Evolutionary conservation across 495 filamentous ascomycete species (phyloP), one percentile per base, ranked within the genome.

Genomic region (Talaromyces proteolyticus): DNA sequence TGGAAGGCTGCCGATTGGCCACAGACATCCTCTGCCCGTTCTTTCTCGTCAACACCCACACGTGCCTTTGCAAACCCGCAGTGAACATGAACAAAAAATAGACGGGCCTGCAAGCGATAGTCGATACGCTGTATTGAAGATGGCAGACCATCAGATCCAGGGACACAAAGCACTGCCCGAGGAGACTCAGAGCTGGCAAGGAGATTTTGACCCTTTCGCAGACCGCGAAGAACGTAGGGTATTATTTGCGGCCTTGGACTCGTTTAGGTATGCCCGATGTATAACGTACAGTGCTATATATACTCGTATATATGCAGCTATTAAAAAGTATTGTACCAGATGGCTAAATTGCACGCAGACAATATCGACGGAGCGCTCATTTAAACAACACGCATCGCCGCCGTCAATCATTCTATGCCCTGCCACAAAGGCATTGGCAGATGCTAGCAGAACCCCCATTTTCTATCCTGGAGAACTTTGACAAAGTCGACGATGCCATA

Each of bases 361-460:
- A 90, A 70, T 98, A 95, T 66, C 85, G 88, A 44, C 83, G 82
- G 51, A 75, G 75, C 4, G 86, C 92, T 2, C 93, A 96, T 57
- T 79, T 81, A 63, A 92, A 93, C 65, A 82, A 83, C 37, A 97
- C 94, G 17, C 92, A 97, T 64, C 78, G 87, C 11, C 82, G 94
- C 7, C 84, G 93, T 10, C 90, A 89, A 64, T 78, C 86, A 8
- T 96, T 97, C 76, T 97, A 95, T 62, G 82, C 88, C 12, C 74
- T 98, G n/a, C 89, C 92, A 2, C 78, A 81, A 24, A 67, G 72
- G 1, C 91, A 98, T 56, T 91, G 88, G 82, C 73, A 85, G 54
- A 69, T 93, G 57, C 82, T 98, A 2, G 79, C 88, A 0, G 75
- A 77, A 25, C 81, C 86, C 1, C 92, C 91, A 2, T 93, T 96